Conservation (phyloP, 2,329 filamentous ascomycete genomes). For the Diaporthe velutina region DNA sequence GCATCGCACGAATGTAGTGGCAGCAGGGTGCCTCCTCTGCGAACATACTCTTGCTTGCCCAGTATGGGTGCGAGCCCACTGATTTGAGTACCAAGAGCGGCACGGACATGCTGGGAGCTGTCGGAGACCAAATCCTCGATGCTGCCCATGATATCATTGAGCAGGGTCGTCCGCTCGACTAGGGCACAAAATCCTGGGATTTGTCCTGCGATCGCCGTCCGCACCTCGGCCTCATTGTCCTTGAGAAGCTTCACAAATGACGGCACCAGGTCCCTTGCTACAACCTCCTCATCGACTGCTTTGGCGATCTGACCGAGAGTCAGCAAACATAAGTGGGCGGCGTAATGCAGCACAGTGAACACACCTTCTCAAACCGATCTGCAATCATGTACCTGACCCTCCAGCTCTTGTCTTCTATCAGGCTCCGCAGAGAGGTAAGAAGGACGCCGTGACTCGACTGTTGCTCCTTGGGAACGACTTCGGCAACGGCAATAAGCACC, state of each 20-base stretch:
- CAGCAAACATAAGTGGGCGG: not conserved
- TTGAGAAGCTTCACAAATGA: constrained; percentile 98
- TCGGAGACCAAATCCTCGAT: constrained; percentile 97
- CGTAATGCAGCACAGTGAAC: constrained; percentile 28
- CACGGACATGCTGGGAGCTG: constrained; percentile 95
- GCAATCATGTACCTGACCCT: constrained; percentile 99
- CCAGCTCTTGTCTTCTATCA: constrained; percentile 99
- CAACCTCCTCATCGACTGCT: constrained; percentile 96
- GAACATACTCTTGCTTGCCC: constrained; percentile 92
- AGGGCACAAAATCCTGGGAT: constrained; percentile 96
- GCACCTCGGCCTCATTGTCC: constrained; percentile 96
- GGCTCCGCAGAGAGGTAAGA: constrained; percentile 86
- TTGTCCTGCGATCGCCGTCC: constrained; percentile 96
- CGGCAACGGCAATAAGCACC: constrained; percentile 94
- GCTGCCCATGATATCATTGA: constrained; percentile 96
- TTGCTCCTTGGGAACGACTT: constrained; percentile 97
- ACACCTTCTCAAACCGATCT: constrained; percentile 95
- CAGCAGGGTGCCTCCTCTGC: not conserved
- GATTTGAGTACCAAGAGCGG: constrained; percentile 95
- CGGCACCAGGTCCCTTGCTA: constrained; percentile 92
- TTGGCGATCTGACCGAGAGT: constrained; percentile 82
- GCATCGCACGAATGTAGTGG: constrained; percentile 6
- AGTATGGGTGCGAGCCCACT: constrained; percentile 96
- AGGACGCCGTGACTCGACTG: constrained; percentile 96
- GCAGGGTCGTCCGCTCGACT: constrained; percentile 86